These are phyloP conservation scores for Castanospermum australe DNA, from an alignment of 306 rosid species.

Conservation along the genomic window DNA sequence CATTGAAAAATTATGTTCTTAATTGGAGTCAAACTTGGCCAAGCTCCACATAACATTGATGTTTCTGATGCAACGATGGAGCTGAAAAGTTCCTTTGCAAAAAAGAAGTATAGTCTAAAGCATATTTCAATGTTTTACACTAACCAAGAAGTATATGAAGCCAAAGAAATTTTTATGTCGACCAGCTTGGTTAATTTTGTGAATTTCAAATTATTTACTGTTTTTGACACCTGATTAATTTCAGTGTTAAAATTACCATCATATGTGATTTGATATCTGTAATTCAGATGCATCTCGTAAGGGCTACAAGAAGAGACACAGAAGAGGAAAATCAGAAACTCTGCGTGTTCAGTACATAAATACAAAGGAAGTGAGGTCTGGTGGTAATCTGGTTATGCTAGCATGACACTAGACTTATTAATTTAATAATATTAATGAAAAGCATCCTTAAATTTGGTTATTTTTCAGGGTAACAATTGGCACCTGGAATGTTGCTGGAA, in stretches of 20 bases:
- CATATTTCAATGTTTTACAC: not conserved
- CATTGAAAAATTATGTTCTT: not conserved
- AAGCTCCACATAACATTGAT: not conserved
- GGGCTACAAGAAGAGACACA: constrained; percentile 52
- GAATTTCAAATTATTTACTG: not conserved
- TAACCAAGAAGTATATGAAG: not conserved
- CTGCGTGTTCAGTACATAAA: constrained; percentile 93
- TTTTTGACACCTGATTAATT: constrained; percentile 14
- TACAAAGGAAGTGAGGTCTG: constrained; percentile 86
- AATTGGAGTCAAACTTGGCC: constrained; percentile 1
- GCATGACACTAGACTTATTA: constrained; percentile 6
- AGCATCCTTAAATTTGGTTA: constrained; percentile 30
- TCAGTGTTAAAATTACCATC: not conserved
- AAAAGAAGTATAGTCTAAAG: not conserved
- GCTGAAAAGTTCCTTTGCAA: not conserved
- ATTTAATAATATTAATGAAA: constrained; percentile 24
- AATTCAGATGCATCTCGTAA: constrained; percentile 53
- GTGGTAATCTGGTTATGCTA: constrained; percentile 18
- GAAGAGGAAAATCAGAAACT: constrained; percentile 97
- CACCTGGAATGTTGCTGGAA: constrained; percentile 96
- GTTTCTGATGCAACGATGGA: constrained; percentile 4
- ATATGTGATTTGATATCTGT: constrained; percentile 29
- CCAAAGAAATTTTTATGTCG: constrained; percentile 4
- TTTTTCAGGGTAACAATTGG: constrained; percentile 75
- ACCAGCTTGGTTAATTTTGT: not conserved